Percentiles rank a stretch among this genome's conserved stretches.
These are phyloP conservation scores for Acer campestre DNA, from an alignment of 345 rosid species.

Conservation along the genomic window DNA sequence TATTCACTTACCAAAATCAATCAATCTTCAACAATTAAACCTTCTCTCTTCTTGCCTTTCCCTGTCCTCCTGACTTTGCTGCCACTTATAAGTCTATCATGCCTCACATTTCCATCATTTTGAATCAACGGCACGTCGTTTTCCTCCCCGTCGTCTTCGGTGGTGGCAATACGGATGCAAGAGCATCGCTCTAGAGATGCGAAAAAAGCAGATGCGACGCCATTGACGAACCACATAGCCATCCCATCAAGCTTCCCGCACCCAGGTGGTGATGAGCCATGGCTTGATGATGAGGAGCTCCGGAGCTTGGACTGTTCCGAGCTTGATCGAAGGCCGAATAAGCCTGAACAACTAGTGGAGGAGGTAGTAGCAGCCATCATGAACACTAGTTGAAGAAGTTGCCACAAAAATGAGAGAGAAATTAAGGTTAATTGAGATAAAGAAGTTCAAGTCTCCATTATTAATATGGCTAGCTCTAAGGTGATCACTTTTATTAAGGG, in stretches of 20 bases:
- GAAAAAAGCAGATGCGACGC: conserved; percentile 56
- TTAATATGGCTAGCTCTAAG: background rate
- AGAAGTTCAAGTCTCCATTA: conserved; percentile 2
- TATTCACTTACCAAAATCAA: conserved; percentile 3
- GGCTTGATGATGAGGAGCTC: conserved; percentile 19
- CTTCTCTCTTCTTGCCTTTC: conserved; percentile 33
- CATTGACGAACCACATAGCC: conserved; percentile 66
- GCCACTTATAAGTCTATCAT: conserved; percentile 10
- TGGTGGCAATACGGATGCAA: conserved; percentile 60
- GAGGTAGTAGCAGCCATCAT: conserved; percentile 49
- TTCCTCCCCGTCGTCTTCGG: conserved; percentile 56
- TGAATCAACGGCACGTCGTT: conserved; percentile 57
- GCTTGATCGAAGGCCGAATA: conserved; percentile 39
- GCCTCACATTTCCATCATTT: conserved; percentile 41
- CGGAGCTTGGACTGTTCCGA: conserved; percentile 32
- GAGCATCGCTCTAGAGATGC: conserved; percentile 64
- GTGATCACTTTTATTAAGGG: background rate
- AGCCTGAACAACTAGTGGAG: conserved; percentile 31
- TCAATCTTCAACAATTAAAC: conserved; percentile 19
- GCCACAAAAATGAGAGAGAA: background rate
- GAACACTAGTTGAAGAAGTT: background rate
- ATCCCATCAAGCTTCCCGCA: conserved; percentile 62
- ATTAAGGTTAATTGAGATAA: background rate
- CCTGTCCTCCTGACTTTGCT: conserved; percentile 22
- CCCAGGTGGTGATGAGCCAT: conserved; percentile 28